Base-by-base conservation (phyloP, 345 rosid species). In the Cardiospermum halicacabum region DNA sequence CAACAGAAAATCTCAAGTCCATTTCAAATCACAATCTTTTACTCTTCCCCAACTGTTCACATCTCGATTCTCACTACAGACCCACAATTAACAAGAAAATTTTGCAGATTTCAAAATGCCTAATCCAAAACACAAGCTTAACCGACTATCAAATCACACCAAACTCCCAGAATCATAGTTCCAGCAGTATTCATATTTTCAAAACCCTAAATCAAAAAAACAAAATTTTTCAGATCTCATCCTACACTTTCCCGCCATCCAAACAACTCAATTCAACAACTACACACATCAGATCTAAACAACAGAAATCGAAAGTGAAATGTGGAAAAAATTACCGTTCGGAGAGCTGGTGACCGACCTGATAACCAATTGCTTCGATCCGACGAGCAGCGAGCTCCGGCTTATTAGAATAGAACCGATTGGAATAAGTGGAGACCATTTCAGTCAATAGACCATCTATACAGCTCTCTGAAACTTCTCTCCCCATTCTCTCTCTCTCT, bases 341-440 rank as follows among this genome's bases (percentile, higher is more conserved):
- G 60, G 96, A 89, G 78, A 95, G 99, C 90, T 95, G 99, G 70
- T 89, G 96, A 64, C 99, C 99, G 77, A 95, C 97, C 77, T 95
- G 99, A 64, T 85, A 95, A 65, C 99, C 99, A 55, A 95, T 95
- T 67, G 97, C 92, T 69, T 95, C 97, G 85, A 95, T 95, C 70
- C 99, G 82, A 30, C 96, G 96, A 34, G 96, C 99, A n/a, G 97
- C 96, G 60, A 95, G 92, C 45, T 95, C 96, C n/a, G 96, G 93
- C 69, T 87, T 95, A 58, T 77, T 86, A 55, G 86, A 84, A 69
- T 89, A 89, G 80, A 95, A 91, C 13, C 89, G 87, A 61, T 78
- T 87, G 75, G 89, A 85, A 63, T 85, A 91, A 19, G 91, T 83
- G 0, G 92, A 87, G 2, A 94, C 96, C 89, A 91, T 91, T 73